Conservation (phyloP, 495 filamentous ascomycete species). For the Podospora pseudoanserina region DNA sequence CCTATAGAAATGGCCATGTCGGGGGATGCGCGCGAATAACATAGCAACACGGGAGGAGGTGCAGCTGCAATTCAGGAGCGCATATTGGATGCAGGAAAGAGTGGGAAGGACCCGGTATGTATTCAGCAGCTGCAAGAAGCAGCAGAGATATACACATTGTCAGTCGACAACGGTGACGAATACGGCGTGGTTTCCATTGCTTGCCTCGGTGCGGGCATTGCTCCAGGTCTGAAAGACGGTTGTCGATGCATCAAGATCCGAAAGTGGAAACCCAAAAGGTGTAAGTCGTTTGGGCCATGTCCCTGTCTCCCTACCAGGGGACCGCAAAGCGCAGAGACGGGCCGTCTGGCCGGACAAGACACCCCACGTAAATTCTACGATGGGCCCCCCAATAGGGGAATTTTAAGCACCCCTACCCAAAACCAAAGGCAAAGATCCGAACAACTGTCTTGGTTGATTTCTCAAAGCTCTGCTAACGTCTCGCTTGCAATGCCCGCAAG, state of each 20-base stretch:
- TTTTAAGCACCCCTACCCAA: slow-evolving; percentile 12
- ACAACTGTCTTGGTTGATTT: slow-evolving; percentile 20
- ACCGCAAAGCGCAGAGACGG: slow-evolving; percentile 22
- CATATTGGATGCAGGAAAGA: not conserved
- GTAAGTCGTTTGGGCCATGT: slow-evolving; percentile 9
- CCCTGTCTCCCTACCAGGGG: slow-evolving; percentile 15
- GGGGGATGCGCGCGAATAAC: slow-evolving; percentile 6
- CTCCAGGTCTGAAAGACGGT: not conserved
- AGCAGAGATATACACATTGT: slow-evolving; percentile 15
- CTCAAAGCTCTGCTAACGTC: slow-evolving; percentile 6
- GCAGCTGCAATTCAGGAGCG: not conserved
- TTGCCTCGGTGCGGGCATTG: slow-evolving; percentile 9
- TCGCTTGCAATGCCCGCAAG: slow-evolving; percentile 12
- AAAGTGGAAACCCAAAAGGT: slow-evolving; percentile 15
- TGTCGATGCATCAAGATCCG: slow-evolving; percentile 1
- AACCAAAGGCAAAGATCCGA: not conserved
- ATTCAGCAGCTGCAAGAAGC: slow-evolving; percentile 3
- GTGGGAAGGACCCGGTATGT: not conserved
- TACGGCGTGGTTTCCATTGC: slow-evolving; percentile 10
- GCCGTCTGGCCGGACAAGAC: slow-evolving; percentile 23
- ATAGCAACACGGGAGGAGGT: slow-evolving; percentile 4
- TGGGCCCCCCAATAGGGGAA: slow-evolving; percentile 32
- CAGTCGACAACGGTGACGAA: not conserved
- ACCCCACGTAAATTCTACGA: slow-evolving; percentile 22
- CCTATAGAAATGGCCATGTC: slow-evolving; percentile 23